Conservation (phyloP, 805 yeast genomes). For the Helenozyma baotianmanensis region DNA sequence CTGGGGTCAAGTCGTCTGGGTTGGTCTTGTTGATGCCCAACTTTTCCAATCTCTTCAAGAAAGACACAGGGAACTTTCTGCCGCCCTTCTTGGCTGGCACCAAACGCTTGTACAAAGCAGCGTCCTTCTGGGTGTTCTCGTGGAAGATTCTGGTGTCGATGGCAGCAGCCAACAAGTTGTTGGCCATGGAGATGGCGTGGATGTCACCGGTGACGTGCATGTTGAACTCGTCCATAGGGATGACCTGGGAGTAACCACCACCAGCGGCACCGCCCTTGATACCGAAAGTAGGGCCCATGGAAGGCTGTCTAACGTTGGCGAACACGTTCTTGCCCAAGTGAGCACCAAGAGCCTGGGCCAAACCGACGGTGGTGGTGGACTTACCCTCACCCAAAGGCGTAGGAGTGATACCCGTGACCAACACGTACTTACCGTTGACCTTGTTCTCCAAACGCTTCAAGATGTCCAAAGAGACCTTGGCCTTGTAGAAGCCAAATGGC, state of each 20-base stretch:
- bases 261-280: slow-evolving; percentile 91
- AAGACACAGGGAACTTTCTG: slow-evolving; percentile 62
- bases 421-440: slow-evolving; percentile 65
- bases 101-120: slow-evolving; percentile 66
- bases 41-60: slow-evolving; percentile 63
- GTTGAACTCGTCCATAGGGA: slow-evolving; percentile 86
- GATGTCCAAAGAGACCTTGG: slow-evolving; percentile 63
- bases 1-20: slow-evolving; percentile 68
- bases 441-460: slow-evolving; percentile 57
- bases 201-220: slow-evolving; percentile 85
- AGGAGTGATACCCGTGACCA: slow-evolving; percentile 82
- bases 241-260: slow-evolving; percentile 83
- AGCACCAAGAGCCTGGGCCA: slow-evolving; percentile 77
- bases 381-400: slow-evolving; percentile 86
- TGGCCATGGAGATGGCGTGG: slow-evolving; percentile 80
- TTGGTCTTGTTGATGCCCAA: slow-evolving; percentile 65
- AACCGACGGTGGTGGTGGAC: slow-evolving; percentile 78
- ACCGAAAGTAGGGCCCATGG: slow-evolving; percentile 88
- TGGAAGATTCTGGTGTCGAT: slow-evolving; percentile 85
- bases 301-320: slow-evolving; percentile 83
- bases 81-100: slow-evolving; percentile 72
- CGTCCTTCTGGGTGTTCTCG: slow-evolving; percentile 71
- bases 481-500: slow-evolving; percentile 71
- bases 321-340: slow-evolving; percentile 64
- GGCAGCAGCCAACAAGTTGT: slow-evolving; percentile 78